phyloP scores from a whole-genome alignment of 2,329 filamentous ascomycete genomes.

The Samsoniella hepiali region DNA sequence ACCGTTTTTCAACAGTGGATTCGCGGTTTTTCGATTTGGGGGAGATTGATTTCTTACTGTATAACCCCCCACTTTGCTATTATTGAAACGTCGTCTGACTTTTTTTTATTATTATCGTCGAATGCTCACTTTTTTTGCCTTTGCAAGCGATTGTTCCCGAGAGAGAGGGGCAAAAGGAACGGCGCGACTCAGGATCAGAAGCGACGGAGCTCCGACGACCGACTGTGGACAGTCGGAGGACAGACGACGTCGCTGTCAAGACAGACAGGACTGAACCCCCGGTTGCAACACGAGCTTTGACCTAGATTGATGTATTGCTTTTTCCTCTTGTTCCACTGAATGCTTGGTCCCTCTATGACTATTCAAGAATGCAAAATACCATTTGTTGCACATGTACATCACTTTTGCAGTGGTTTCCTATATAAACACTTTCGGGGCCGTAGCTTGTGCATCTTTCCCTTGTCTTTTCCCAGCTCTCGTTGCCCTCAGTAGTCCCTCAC shows the following conservation, averaged over 20 bases:
- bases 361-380: too few relatives aligned
- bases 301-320: too few relatives aligned
- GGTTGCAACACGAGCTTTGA: too few relatives aligned
- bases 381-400: too few relatives aligned
- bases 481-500: conserved; percentile 32
- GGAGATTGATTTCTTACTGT: not conserved
- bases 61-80: not conserved
- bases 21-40: not conserved
- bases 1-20: not conserved
- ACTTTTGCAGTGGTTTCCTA: too few relatives aligned
- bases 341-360: too few relatives aligned
- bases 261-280: too few relatives aligned
- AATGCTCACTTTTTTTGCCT: not conserved
- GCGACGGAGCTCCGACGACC: not conserved
- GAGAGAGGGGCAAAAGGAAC: not conserved
- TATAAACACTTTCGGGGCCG: too few relatives aligned
- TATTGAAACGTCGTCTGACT: not conserved
- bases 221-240: not conserved
- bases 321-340: too few relatives aligned
- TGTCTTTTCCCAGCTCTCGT: not conserved
- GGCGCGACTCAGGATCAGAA: not conserved
- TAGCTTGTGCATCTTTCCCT: too few relatives aligned
- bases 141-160: not conserved
- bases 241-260: too few relatives aligned
- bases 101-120: not conserved